Conservation (phyloP, 176 grass and related monocot genomes). For the Carex kokanica region DNA sequence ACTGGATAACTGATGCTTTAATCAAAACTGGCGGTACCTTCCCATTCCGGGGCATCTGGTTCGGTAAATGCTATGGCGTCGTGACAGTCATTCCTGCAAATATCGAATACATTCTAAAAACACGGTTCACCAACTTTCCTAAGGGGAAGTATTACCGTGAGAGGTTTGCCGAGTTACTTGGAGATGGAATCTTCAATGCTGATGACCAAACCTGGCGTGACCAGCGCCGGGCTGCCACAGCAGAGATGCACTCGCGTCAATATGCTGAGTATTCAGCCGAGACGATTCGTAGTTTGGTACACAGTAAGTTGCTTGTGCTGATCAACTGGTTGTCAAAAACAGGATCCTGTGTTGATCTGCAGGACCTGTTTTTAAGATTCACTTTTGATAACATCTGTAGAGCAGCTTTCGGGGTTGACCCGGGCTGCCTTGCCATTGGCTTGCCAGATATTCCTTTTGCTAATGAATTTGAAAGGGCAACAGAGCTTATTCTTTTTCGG, state of each 20-base stretch:
- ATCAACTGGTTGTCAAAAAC: slow-evolving; percentile 18
- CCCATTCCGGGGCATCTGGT: slow-evolving; percentile 70
- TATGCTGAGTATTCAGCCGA: slow-evolving; percentile 48
- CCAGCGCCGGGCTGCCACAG: slow-evolving; percentile 60
- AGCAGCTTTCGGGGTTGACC: slow-evolving; percentile 60
- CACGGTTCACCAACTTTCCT: slow-evolving; percentile 75
- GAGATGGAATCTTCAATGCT: slow-evolving; percentile 85
- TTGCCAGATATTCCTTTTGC: slow-evolving; percentile 83
- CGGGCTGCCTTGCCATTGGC: slow-evolving; percentile 61
- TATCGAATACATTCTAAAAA: slow-evolving; percentile 72
- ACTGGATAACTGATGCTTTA: slow-evolving; percentile 44
- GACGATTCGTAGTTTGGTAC: slow-evolving; percentile 43
- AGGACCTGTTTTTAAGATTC: slow-evolving; percentile 82
- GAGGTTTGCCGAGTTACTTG: slow-evolving; percentile 73
- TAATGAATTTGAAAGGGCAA: slow-evolving; percentile 67
- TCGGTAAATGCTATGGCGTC: slow-evolving; percentile 48
- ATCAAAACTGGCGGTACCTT: slow-evolving; percentile 54
- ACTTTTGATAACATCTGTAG: slow-evolving; percentile 88
- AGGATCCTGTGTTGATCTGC: slow-evolving; percentile 42
- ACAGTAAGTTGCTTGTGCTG: slow-evolving; percentile 39
- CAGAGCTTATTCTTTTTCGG: slow-evolving; percentile 53
- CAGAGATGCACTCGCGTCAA: slow-evolving; percentile 76
- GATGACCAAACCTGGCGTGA: slow-evolving; percentile 58
- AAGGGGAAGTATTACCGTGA: slow-evolving; percentile 84
- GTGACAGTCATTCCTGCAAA: slow-evolving; percentile 54